Evolutionary conservation across 768 basidiomycete species (phyloP).

Genomic region (Daedaleopsis nitida): DNA sequence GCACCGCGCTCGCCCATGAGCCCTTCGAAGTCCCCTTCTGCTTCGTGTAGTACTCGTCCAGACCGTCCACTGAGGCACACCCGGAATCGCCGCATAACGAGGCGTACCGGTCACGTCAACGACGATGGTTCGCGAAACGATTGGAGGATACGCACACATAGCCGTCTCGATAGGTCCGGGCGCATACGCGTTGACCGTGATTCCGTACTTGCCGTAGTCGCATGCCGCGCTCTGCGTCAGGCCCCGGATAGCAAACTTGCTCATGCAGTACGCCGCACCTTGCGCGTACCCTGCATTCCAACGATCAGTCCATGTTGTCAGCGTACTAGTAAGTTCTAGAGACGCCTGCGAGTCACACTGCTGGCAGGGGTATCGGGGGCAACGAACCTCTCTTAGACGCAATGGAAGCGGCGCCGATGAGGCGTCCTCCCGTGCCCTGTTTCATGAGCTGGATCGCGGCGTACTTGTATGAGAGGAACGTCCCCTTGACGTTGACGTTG

Average conservation of each 20-base stretch:
- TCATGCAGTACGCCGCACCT: constrained; percentile 27
- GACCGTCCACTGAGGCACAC: background rate
- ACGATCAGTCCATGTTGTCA: background rate
- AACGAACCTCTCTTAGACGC: constrained; percentile 24
- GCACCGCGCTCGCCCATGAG: background rate
- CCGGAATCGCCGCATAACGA: constrained; percentile 16
- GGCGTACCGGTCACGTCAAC: constrained; percentile 15
- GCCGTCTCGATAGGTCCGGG: constrained; percentile 15
- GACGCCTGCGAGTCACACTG: no score
- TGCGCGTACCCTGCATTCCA: background rate
- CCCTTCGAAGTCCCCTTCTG: background rate
- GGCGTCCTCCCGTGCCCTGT: constrained; percentile 42
- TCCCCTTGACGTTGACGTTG: constrained; percentile 43
- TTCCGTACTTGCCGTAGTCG: constrained; percentile 28
- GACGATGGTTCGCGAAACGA: no score
- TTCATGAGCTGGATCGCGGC: constrained; percentile 43
- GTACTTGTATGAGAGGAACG: constrained; percentile 43
- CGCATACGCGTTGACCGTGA: constrained; percentile 34
- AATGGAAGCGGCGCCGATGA: constrained; percentile 38
- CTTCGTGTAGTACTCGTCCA: background rate
- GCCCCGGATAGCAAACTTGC: constrained; percentile 33
- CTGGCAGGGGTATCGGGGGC: background rate
- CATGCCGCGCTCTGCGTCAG: constrained; percentile 30
- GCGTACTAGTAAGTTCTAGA: no score
- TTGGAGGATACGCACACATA: no score